phyloP scores from a whole-genome alignment of 192 early-diverging fungal genomes.

The Geosiphon pyriformis region DNA sequence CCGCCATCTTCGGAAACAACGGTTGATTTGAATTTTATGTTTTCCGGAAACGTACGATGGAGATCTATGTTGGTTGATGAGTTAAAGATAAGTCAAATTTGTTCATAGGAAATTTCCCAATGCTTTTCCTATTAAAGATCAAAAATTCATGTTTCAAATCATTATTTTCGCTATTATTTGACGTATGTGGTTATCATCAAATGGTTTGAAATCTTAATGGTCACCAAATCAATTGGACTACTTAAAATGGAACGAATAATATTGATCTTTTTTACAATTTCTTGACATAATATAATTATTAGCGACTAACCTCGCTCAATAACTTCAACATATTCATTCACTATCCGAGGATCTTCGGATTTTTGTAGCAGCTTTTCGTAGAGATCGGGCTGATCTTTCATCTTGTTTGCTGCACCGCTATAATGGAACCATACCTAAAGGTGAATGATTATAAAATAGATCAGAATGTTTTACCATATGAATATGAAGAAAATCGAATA shows the following conservation, averaged over 20 bases:
- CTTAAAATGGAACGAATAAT: too few relatives aligned
- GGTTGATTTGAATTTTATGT: slow-evolving; percentile 59
- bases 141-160: neutral
- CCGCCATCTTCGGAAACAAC: slow-evolving; percentile 27
- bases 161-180: too few relatives aligned
- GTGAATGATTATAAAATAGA: neutral
- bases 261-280: too few relatives aligned
- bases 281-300: slow-evolving; percentile 13
- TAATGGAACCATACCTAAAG: slow-evolving; percentile 63
- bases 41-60: slow-evolving; percentile 74
- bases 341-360: slow-evolving; percentile 39
- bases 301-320: slow-evolving; percentile 56
- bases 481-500: slow-evolving; percentile 15
- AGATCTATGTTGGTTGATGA: slow-evolving; percentile 44
- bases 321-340: slow-evolving; percentile 61
- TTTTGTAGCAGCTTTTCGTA: slow-evolving; percentile 45
- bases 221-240: too few relatives aligned
- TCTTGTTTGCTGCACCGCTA: slow-evolving; percentile 60
- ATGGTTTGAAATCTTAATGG: too few relatives aligned
- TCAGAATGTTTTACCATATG: neutral
- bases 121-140: neutral
- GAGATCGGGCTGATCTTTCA: slow-evolving; percentile 48
- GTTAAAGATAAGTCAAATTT: neutral
- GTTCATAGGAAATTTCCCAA: neutral
- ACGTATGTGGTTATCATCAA: too few relatives aligned